Base-by-base conservation (phyloP, 805 yeast genomes). In the Metschnikowia colocasiae region DNA sequence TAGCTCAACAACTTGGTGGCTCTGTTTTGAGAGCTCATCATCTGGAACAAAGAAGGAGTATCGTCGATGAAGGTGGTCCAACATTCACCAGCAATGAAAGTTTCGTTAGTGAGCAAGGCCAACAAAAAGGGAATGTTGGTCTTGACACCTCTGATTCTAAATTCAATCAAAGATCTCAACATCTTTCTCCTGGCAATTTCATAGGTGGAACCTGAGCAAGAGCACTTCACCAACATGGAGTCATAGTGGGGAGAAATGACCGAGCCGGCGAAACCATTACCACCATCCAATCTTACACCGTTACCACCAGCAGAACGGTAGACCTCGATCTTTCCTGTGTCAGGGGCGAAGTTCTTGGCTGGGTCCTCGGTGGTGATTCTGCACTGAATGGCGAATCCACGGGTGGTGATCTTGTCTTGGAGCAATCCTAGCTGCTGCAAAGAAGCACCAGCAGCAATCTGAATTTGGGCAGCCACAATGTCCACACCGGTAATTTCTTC, bases 21-120 rank as follows among this genome's bases (percentile, higher is more conserved):
- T 75, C 99, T 85, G 80, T 94, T 94, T 72, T 88, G 94, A 47
- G 97, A 92, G 20, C 85, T 74, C 64, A 91, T 87, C 94, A 95
- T 87, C 65, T 88, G 90, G 79, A 94, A 94, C 64, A 94, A 77
- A 47, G 88, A 81, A 45, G 99, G 99, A 47, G 99, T 92, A 69
- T 94, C 99, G 67, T 92, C 99, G 62, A 92, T 94, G 62, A 92
- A 92, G 20, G 99, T 92, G 48, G 99, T 92, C 99, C 99, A 92
- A 74, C 97, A 94, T 56, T 80, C 76, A 63, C 97, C 96, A 40
- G 68, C 63, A 59, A 89, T 83, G 62, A 92, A 92, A 19, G 91
- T 87, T 47, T 86, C 92, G 68, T 94, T 83, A 51, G 97, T 94
- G 63, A 94, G 78, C 54, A 94, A 69, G 13, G 98, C 94, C 61